Conservation (phyloP, 2,329 filamentous ascomycete genomes). For the Didymella lethalis region DNA sequence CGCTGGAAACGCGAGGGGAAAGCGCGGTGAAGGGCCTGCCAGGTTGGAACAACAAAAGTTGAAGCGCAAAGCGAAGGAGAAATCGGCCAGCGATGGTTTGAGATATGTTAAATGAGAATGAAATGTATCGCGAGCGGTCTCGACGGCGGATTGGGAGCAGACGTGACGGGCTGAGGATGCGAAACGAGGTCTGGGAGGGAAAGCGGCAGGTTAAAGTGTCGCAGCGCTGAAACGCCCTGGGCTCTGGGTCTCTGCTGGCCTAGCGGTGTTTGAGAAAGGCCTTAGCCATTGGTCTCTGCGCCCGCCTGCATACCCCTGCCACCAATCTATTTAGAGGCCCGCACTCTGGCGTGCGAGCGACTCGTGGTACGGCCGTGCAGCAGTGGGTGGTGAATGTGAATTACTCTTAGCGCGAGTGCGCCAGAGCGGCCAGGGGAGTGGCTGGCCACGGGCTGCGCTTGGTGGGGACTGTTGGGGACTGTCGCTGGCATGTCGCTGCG, state of each 20-base stretch:
- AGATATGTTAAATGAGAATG: constrained; percentile 48
- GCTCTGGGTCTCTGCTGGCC: constrained; percentile 37
- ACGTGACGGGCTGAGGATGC: constrained; percentile 42
- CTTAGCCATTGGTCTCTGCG: constrained; percentile 22
- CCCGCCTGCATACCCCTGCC: constrained; percentile 20
- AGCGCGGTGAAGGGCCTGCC: constrained; percentile 49
- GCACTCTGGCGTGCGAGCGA: constrained; percentile 34
- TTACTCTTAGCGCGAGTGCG: constrained; percentile 9
- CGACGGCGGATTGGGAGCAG: constrained; percentile 39
- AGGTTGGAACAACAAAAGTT: constrained; percentile 48
- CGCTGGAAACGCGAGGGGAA: constrained; percentile 38
- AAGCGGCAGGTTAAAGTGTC: constrained; percentile 52
- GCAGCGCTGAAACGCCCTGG: constrained; percentile 48
- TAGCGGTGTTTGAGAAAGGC: constrained; percentile 45
- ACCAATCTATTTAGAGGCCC: constrained; percentile 26
- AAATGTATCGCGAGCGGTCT: constrained; percentile 50
- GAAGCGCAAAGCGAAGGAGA: constrained; percentile 50
- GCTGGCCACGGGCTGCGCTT: constrained; percentile 8
- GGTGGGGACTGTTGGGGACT: not conserved
- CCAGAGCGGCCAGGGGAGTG: constrained; percentile 1
- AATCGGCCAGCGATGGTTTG: constrained; percentile 46
- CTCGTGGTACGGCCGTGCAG: constrained; percentile 25
- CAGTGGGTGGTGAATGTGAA: constrained; percentile 24
- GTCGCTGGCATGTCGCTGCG: not conserved
- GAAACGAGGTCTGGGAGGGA: constrained; percentile 51